Evolutionary conservation across 306 rosid genomes (phyloP).

Genomic region (Lathyrus tuberosus): DNA sequence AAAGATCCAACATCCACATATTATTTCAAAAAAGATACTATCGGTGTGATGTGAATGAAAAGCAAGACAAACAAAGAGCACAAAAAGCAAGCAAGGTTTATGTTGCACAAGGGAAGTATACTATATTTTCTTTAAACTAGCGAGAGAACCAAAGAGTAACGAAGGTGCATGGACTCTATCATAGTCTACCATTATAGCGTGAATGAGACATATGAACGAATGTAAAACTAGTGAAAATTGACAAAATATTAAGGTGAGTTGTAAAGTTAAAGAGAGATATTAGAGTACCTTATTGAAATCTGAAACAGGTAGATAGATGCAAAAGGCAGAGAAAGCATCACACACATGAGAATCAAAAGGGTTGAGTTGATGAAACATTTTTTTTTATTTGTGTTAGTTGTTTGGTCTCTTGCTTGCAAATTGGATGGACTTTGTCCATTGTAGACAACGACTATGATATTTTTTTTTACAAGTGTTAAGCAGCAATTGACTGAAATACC

Average conservation of each 20-base stretch:
- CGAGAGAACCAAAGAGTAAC: neutral
- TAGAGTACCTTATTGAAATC: constrained; percentile 38
- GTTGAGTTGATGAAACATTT: neutral
- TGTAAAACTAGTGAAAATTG: neutral
- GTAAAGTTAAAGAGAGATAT: constrained; percentile 5
- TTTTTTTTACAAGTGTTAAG: neutral
- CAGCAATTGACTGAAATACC: constrained; percentile 13
- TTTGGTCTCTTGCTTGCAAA: constrained; percentile 20
- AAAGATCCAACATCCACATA: constrained; percentile 22
- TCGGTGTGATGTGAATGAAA: constrained; percentile 21
- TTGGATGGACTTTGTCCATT: neutral
- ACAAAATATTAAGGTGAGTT: neutral
- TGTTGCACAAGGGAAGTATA: too few species aligned
- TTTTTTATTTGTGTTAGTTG: neutral
- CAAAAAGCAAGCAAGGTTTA: neutral
- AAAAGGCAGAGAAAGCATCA: constrained; percentile 29
- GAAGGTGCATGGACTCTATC: neutral
- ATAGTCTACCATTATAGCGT: neutral
- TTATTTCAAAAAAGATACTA: constrained; percentile 23
- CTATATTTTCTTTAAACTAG: too few species aligned
- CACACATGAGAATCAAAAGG: constrained; percentile 3
- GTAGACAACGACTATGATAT: neutral
- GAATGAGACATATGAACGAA: neutral
- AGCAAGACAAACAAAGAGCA: constrained; percentile 9
- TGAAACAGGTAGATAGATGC: neutral